Percentiles rank a stretch among this genome's conserved stretches.
phyloP scores from a whole-genome alignment of 345 rosid genomes.

The Populus pruinosa region DNA sequence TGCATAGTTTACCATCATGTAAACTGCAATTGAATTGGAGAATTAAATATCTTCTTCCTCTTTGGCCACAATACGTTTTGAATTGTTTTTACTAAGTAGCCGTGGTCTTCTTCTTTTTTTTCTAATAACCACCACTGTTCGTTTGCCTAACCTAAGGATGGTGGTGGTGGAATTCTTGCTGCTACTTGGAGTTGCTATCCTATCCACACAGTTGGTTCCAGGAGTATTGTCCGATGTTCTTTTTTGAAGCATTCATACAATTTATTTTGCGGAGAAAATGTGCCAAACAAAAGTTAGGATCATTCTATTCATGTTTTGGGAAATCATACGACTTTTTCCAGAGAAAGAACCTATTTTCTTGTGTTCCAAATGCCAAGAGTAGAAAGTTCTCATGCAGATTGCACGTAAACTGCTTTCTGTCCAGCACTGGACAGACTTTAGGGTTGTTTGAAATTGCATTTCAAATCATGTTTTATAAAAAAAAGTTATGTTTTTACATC shows the following conservation, averaged over 20 bases:
- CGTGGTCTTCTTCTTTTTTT: neutral
- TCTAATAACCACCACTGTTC: neutral
- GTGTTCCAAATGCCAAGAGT: too few relatives aligned
- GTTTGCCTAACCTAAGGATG: neutral
- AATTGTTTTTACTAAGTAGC: neutral
- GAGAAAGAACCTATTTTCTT: too few relatives aligned
- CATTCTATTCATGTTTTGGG: too few relatives aligned
- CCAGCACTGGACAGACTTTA: too few relatives aligned
- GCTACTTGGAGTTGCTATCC: neutral
- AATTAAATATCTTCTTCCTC: neutral
- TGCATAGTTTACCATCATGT: slow-evolving; percentile 13
- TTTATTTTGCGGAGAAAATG: neutral
- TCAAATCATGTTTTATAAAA: too few relatives aligned
- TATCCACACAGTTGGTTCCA: neutral
- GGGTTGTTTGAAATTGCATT: too few relatives aligned
- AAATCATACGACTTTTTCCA: too few relatives aligned
- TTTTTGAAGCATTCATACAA: neutral
- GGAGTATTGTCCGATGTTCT: neutral
- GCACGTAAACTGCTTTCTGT: too few relatives aligned
- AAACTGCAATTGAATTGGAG: slow-evolving; percentile 12
- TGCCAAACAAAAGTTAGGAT: neutral
- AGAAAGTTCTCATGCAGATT: too few relatives aligned
- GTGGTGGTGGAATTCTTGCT: neutral
- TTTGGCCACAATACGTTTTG: neutral
- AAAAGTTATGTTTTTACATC: too few relatives aligned